Conservation (phyloP, 208 protist genomes). For the Crithidia fasciculata region DNA sequence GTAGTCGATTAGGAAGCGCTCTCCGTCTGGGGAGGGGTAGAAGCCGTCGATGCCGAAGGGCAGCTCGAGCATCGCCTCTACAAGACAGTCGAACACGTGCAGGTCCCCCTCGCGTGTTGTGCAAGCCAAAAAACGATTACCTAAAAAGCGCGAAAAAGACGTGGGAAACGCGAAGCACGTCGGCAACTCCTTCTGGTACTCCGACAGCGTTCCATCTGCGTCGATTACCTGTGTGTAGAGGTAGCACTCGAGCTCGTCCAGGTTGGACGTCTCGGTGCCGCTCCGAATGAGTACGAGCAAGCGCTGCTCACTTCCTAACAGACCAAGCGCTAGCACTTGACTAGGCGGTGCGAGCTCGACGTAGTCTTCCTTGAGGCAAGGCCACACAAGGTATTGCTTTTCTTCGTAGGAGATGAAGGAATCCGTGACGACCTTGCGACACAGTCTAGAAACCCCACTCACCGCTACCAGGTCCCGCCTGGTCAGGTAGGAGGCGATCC, state of each 20-base stretch:
- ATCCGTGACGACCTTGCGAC: constrained; percentile 34
- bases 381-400: constrained; percentile 44
- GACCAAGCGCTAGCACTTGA: constrained; percentile 50
- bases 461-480: constrained; percentile 54
- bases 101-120: constrained; percentile 48
- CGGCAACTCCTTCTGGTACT: constrained; percentile 56
- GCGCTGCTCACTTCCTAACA: constrained; percentile 42
- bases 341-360: constrained; percentile 61
- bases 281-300: constrained; percentile 50
- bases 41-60: constrained; percentile 61
- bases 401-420: constrained; percentile 38
- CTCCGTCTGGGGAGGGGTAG: constrained; percentile 55
- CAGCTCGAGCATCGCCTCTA: constrained; percentile 52
- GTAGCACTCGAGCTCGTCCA: constrained; percentile 51
- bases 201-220: constrained; percentile 17
- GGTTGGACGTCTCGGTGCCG: constrained; percentile 25
- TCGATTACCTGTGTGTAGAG: constrained; percentile 49
- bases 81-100: constrained; percentile 59
- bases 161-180: constrained; percentile 39
- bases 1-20: constrained; percentile 51
- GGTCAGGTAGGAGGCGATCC: constrained; percentile 56
- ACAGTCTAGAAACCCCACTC: constrained; percentile 46
- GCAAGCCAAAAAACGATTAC: constrained; percentile 62
- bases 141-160: constrained; percentile 53
- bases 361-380: constrained; percentile 41